phyloP scores from a whole-genome alignment of 2,329 filamentous ascomycete genomes.

The Tolypocladium guangdongense region DNA sequence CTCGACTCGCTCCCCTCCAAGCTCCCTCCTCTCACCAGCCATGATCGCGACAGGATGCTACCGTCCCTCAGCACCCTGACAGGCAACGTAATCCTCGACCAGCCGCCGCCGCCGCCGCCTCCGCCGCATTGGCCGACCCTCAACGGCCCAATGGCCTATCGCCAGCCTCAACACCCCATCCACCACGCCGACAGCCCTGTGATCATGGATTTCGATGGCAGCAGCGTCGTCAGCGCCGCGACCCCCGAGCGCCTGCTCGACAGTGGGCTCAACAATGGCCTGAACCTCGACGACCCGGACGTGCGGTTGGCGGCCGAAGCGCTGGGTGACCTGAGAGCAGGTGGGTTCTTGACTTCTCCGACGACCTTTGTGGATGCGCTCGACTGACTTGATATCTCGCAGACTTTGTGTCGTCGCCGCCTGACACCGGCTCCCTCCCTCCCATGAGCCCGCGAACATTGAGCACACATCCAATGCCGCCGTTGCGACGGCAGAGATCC shows the following conservation, averaged over 20 bases:
- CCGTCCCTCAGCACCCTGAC: conserved; percentile 26
- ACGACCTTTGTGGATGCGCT: neutral
- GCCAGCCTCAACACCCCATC: conserved; percentile 12
- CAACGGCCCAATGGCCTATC: conserved; percentile 37
- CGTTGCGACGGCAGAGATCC: conserved; percentile 15
- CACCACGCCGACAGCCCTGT: conserved; percentile 33
- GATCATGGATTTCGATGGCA: conserved; percentile 37
- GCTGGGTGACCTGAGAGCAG: conserved; percentile 61
- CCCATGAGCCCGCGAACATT: conserved; percentile 22
- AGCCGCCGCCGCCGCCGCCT: conserved; percentile 8
- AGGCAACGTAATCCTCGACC: conserved; percentile 10
- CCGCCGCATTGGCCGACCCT: conserved; percentile 34
- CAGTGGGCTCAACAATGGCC: conserved; percentile 33
- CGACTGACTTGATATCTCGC: neutral
- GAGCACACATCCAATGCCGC: conserved; percentile 1
- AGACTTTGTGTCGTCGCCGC: conserved; percentile 60
- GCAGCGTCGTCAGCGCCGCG: conserved; percentile 27
- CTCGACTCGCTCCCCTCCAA: conserved; percentile 17
- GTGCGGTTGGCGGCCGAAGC: conserved; percentile 65
- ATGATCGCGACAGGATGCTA: conserved; percentile 19
- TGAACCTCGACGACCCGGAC: conserved; percentile 54
- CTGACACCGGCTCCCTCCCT: conserved; percentile 30
- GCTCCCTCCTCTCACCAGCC: conserved; percentile 12
- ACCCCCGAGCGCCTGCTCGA: conserved; percentile 36
- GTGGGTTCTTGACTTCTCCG: conserved; percentile 31